Base-by-base conservation (phyloP, 768 basidiomycete species). In the Collybia mongolica region DNA sequence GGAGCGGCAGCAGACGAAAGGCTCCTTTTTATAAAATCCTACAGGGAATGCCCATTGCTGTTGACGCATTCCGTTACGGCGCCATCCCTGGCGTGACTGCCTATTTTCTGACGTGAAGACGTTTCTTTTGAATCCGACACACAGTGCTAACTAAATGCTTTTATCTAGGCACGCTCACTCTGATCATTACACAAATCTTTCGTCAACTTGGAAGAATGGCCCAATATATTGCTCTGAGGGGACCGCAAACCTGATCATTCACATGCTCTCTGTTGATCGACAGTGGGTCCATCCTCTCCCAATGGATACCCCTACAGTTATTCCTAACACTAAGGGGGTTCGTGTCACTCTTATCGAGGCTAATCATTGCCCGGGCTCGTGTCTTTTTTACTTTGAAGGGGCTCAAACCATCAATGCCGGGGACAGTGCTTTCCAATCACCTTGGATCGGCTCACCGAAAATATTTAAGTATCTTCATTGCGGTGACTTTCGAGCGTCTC, bases 321-420 rank as follows among this genome's bases (percentile, higher is more conserved):
- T 97, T 48, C 92, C 96, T 0, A 70, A 90, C 56, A 92, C 93
- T 0, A 82, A 83, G 22, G 94, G 94, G 2, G 91, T 98, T 29
- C 74, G 71, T 32, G 95, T 98, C 4, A 98, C 93, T 1, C 81
- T 95, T 36, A 93, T 99, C n/a, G 92, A 97, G 60, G 97, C 96
- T 8, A 98, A 99, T 65, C 97, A 98, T 62, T 98, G 96, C 66
- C 97, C 97, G 5, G 97, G 97, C 3, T 97, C 94, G 2, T 92
- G 86, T 51, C 73, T 99, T 20, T 98, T 98, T 69, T 76, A 96
- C 28, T 98, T 94, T 59, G 93, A 98, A 69, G 96, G 97, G 5
- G 79, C 69, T 37, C 95, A 98, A 64, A 98, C 94, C 0, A 72
- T 88, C 47, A 76, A 96, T 63, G 91, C 93, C 0, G 95, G 94